A percentile compares a stretch with the other conserved stretches of the same genome.
phyloP scores from a whole-genome alignment of 2,329 filamentous ascomycete genomes.

The Verticillium albo-atrum region DNA sequence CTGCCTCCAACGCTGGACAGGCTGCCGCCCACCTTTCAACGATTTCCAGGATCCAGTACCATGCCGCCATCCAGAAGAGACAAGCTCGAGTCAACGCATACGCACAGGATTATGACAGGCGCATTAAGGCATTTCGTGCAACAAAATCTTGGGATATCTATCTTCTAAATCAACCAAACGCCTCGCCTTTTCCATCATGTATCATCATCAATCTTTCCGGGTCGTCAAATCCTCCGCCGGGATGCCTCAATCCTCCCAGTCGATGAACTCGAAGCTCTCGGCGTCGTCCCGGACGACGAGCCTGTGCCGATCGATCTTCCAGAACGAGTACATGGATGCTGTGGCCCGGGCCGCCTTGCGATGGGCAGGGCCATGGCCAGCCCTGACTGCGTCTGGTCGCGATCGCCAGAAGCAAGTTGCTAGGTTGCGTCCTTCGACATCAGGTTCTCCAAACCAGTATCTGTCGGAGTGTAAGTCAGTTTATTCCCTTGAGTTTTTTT shows the following conservation, averaged over 20 bases:
- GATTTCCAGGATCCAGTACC: no score
- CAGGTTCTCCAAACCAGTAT: slow-evolving; percentile 83
- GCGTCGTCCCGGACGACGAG: slow-evolving; percentile 65
- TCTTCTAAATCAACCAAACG: background rate
- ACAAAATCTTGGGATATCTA: background rate
- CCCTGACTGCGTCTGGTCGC: slow-evolving; percentile 53
- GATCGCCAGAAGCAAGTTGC: slow-evolving; percentile 72
- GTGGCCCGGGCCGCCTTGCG: slow-evolving; percentile 61
- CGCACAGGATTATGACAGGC: no score
- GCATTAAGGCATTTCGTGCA: no score
- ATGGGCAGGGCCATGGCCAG: slow-evolving; percentile 56
- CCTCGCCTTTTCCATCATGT: background rate
- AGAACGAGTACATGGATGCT: slow-evolving; percentile 60
- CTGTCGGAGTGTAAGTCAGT: slow-evolving; percentile 26
- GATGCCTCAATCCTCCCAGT: slow-evolving; percentile 43
- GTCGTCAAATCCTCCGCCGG: slow-evolving; percentile 4
- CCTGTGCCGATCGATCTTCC: slow-evolving; percentile 66
- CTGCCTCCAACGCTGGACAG: no score
- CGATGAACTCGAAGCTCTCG: slow-evolving; percentile 56
- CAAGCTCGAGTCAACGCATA: no score
- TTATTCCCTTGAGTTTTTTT: background rate
- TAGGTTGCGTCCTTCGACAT: slow-evolving; percentile 68
- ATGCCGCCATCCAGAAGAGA: no score
- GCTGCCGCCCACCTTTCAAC: no score
- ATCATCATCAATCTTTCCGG: background rate